Evolutionary conservation across 345 rosid genomes (phyloP).

Genomic region (Salix udensis): DNA sequence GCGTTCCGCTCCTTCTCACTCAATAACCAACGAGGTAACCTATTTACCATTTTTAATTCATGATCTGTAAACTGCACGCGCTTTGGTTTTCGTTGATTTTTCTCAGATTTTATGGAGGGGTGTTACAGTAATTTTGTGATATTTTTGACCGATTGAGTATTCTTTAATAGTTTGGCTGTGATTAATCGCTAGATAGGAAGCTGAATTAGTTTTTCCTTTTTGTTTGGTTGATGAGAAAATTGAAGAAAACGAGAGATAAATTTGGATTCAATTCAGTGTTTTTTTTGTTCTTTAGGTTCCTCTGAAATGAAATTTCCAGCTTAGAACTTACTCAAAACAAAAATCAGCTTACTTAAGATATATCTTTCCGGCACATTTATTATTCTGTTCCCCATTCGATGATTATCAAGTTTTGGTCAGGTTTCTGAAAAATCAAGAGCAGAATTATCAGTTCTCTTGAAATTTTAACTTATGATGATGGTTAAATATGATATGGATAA

Average conservation of each 20-base stretch:
- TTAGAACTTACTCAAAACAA: neutral
- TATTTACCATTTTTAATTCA: neutral
- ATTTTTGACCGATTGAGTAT: neutral
- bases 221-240: slow-evolving; percentile 4
- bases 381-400: neutral
- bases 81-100: neutral
- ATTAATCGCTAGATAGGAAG: neutral
- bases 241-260: neutral
- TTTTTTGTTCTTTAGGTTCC: neutral
- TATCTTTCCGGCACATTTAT: neutral
- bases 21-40: slow-evolving; percentile 12
- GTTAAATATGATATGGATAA: neutral
- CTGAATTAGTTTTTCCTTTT: neutral
- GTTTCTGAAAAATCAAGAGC: neutral
- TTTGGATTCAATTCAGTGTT: neutral
- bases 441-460: neutral
- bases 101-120: slow-evolving; percentile 1
- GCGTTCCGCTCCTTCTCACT: neutral
- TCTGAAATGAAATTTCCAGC: neutral
- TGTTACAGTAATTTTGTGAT: neutral
- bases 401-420: neutral
- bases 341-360: neutral
- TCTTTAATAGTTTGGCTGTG: neutral
- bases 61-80: slow-evolving; percentile 4
- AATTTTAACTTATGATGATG: neutral